Evolutionary conservation across 2,329 filamentous ascomycete genomes (phyloP).

Genomic region (Neofusicoccum sp.): DNA sequence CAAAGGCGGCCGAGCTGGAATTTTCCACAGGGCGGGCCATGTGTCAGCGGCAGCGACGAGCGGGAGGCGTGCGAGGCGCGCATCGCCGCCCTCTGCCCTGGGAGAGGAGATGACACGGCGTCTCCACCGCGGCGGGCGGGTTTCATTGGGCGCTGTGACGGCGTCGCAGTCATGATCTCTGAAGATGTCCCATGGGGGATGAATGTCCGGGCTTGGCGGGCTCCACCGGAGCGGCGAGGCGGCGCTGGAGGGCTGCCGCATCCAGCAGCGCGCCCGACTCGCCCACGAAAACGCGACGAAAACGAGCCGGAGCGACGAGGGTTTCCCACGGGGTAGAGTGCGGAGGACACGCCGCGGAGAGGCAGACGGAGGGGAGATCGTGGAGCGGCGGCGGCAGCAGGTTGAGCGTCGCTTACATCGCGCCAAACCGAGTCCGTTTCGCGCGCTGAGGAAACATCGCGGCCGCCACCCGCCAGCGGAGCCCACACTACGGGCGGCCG

Average conservation of each 20-base stretch:
- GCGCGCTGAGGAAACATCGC: not conserved
- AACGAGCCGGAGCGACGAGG: constrained; percentile 15
- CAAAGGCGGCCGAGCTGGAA: constrained; percentile 10
- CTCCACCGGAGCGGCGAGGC: not conserved
- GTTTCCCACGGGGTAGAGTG: constrained; percentile 10
- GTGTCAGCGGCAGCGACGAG: not conserved
- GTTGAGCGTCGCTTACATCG: not conserved
- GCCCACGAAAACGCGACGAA: constrained; percentile 18
- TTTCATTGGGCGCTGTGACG: constrained; percentile 1
- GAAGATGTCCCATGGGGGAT: constrained; percentile 10
- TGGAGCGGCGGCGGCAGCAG: not conserved
- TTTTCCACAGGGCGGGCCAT: not conserved
- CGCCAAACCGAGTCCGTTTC: not conserved
- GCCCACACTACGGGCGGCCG: not conserved
- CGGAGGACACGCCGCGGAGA: not conserved
- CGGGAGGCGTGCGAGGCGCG: too few relatives aligned
- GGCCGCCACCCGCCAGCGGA: not conserved
- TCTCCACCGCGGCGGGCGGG: not conserved
- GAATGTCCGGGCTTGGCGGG: not conserved
- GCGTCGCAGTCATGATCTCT: constrained; percentile 12
- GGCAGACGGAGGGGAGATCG: not conserved
- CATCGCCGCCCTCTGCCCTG: too few relatives aligned
- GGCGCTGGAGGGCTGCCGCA: not conserved
- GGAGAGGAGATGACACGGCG: not conserved
- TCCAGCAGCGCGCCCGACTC: not conserved